These are phyloP conservation scores for Trypanosomatidae sp. DNA, from an alignment of 208 protist species.

Conservation along the genomic window DNA sequence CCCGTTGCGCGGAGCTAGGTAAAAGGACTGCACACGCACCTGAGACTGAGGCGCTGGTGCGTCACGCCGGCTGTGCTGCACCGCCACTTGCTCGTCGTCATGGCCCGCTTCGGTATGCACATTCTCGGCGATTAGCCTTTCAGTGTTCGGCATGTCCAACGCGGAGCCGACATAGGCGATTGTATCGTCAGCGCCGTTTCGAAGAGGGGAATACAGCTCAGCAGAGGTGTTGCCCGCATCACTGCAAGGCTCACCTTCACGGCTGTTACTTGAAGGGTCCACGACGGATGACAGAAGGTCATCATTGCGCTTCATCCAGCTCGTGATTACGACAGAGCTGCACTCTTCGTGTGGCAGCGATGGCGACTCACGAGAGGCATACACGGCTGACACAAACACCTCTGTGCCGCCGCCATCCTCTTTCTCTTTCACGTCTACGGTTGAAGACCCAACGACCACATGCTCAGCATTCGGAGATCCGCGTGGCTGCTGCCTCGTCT, in stretches of 20 bases:
- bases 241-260: neutral
- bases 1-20: neutral
- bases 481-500: neutral
- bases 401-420: neutral
- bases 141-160: neutral
- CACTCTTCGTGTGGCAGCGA: neutral
- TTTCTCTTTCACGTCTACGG: neutral
- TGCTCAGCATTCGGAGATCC: neutral
- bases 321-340: neutral
- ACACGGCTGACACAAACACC: neutral
- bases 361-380: neutral
- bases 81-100: neutral
- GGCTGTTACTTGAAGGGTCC: neutral
- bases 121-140: neutral
- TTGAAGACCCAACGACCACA: neutral
- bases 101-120: neutral
- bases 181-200: constrained; percentile 1
- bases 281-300: neutral
- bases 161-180: neutral
- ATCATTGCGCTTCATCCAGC: neutral
- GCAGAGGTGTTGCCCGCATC: neutral
- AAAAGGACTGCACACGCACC: neutral
- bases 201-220: neutral
- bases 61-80: neutral
- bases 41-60: neutral